Evolutionary conservation across 805 yeast species (phyloP), one percentile per base, ranked within the genome.

Genomic region (Kluyveromyces lactis): DNA sequence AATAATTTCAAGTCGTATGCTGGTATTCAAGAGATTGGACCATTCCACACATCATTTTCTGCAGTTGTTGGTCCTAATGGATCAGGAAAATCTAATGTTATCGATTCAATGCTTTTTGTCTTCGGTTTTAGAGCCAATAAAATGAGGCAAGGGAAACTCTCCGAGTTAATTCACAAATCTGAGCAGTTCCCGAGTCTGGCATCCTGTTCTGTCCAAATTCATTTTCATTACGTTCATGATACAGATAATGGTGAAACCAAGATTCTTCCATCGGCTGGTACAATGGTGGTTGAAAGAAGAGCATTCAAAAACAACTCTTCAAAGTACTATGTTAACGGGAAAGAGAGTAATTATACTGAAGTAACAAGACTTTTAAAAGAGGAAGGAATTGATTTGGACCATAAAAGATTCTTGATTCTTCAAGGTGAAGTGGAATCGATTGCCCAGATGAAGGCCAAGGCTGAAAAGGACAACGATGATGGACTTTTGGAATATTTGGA

Each of bases 61-160:
- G 97, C 99, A 0, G 95, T 92, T 9, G 97, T 92, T 11, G 99
- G 99, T 0, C 98, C 98, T 4, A 92, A 92, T 59, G 99, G 99
- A 7, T 83, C 95, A 10, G 99, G 99, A 2, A 92, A 92, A 62
- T 89, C 97, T 12, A 92, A 94, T 55, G 97, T 92, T 47, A 92
- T 92, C 59, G 98, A 94, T 59, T 86, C 97, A 4, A 78, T 92
- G 71, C 72, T 94, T 26, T 92, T 92, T 60, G 98, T 94, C 1
- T 92, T 92, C 66, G 99, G 99, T 0, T 92, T 92, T 63, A 70
- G 97, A 42, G 97, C 98, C 0, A 77, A 79, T 56, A 92, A 94
- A 58, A 87, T 92, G 96, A 79, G 99, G 55, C 99, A 92, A 51
- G 84, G 90, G 1, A 90, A 87, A 55, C 62, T 92, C n/a, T 79